These are phyloP conservation scores for Penicillium vulpinum DNA, from an alignment of 2,329 filamentous ascomycete genomes.

Conservation along the genomic window DNA sequence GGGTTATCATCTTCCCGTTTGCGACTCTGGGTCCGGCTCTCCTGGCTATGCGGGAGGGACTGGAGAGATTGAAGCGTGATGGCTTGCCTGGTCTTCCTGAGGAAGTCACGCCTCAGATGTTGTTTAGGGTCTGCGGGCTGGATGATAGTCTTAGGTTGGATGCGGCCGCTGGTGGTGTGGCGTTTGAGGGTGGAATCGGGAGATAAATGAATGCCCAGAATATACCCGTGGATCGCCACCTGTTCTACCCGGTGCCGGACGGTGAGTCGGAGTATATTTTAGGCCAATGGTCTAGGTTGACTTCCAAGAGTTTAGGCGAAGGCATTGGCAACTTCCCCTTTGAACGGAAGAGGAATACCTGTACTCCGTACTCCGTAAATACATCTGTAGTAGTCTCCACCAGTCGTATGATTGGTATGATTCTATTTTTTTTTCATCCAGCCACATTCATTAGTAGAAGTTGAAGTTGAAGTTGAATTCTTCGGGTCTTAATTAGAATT, in stretches of 20 bases:
- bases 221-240: too few relatives aligned
- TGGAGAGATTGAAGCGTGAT: constrained; percentile 40
- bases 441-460: not conserved
- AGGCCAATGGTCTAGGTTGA: not conserved
- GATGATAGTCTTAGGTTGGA: constrained; percentile 45
- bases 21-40: constrained; percentile 42
- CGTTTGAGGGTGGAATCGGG: constrained; percentile 35
- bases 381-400: constrained; percentile 18
- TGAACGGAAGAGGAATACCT: not conserved
- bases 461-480: not conserved
- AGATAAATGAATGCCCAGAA: constrained; percentile 22
- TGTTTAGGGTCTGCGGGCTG: constrained; percentile 48
- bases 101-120: constrained; percentile 38
- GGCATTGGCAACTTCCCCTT: not conserved
- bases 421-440: not conserved
- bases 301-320: too few relatives aligned
- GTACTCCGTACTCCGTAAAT: constrained; percentile 16
- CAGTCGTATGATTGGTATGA: not conserved
- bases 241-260: not conserved
- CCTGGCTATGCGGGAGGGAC: constrained; percentile 36
- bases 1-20: constrained; percentile 47
- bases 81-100: constrained; percentile 34
- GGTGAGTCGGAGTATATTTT: not conserved
- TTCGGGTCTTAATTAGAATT: not conserved
- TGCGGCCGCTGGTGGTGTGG: constrained; percentile 39